Conservation (phyloP, 805 yeast genomes). For the Saturnispora saitoi region DNA sequence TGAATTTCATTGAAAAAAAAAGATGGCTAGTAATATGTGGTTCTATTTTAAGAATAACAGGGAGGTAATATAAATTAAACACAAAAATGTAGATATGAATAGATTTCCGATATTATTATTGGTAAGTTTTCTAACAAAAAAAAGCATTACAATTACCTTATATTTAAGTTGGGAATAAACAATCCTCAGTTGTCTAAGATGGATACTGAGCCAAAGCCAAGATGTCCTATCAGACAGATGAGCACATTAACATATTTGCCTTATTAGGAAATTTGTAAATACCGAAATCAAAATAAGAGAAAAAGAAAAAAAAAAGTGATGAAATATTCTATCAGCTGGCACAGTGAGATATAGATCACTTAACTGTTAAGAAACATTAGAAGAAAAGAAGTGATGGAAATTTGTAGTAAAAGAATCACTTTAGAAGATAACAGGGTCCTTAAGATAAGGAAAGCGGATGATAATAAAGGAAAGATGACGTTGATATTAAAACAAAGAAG, state of each 20-base stretch:
- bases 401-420: not conserved
- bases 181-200: no score
- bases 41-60: no score
- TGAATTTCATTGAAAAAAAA: no score
- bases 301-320: not conserved
- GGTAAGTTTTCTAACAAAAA: no score
- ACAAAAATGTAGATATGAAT: no score
- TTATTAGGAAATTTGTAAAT: not conserved
- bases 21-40: no score
- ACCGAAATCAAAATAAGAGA: not conserved
- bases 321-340: not conserved
- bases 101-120: no score
- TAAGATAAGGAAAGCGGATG: not conserved
- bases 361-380: not conserved
- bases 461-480: not conserved
- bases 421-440: not conserved
- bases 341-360: not conserved
- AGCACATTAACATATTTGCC: not conserved
- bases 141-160: no score
- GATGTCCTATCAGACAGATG: not conserved
- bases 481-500: not conserved
- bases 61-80: no score
- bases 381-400: not conserved
- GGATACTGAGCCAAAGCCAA: no score
- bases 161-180: no score